Evolutionary conservation across 768 basidiomycete species (phyloP).

Genomic region (Plicaturopsis crispa): DNA sequence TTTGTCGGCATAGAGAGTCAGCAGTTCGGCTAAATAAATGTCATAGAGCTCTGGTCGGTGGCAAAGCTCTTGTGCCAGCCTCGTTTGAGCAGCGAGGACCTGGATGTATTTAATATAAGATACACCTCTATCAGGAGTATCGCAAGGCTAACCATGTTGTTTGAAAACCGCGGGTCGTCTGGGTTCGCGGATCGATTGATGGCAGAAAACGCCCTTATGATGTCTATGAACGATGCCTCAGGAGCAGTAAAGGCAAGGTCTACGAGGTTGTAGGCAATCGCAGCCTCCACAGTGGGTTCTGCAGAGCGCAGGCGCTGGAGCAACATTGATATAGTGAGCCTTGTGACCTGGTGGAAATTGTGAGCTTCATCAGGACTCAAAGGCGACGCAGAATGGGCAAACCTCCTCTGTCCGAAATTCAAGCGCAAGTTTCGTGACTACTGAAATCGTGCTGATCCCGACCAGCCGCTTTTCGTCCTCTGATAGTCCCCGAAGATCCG

Average conservation of each 20-base stretch:
- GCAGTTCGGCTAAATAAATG: conserved; percentile 74
- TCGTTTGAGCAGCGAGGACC: conserved; percentile 88
- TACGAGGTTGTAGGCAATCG: conserved; percentile 87
- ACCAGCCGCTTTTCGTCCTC: conserved; percentile 83
- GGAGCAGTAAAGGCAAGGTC: conserved; percentile 81
- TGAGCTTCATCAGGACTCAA: background rate
- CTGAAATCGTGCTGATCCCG: conserved; percentile 86
- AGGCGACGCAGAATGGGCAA: conserved; percentile 2
- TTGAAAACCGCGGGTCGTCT: conserved; percentile 82
- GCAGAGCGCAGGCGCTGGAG: conserved; percentile 79
- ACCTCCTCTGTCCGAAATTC: conserved; percentile 87
- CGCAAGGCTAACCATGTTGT: conserved; percentile 63
- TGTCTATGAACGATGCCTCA: conserved; percentile 70
- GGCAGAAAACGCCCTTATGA: conserved; percentile 75
- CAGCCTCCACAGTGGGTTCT: conserved; percentile 84
- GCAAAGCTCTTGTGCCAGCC: conserved; percentile 73
- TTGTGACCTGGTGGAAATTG: conserved; percentile 50
- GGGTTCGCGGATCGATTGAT: conserved; percentile 84
- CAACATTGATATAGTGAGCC: conserved; percentile 87
- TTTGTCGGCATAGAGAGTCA: conserved; percentile 85
- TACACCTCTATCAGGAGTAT: background rate
- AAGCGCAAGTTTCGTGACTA: conserved; percentile 80
- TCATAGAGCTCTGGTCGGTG: conserved; percentile 72
- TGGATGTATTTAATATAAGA: conserved; percentile 18
- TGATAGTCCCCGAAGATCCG: conserved; percentile 56